Conservation (phyloP, 352 stramenopile genomes). For the Globisporangium heterothallicum region DNA sequence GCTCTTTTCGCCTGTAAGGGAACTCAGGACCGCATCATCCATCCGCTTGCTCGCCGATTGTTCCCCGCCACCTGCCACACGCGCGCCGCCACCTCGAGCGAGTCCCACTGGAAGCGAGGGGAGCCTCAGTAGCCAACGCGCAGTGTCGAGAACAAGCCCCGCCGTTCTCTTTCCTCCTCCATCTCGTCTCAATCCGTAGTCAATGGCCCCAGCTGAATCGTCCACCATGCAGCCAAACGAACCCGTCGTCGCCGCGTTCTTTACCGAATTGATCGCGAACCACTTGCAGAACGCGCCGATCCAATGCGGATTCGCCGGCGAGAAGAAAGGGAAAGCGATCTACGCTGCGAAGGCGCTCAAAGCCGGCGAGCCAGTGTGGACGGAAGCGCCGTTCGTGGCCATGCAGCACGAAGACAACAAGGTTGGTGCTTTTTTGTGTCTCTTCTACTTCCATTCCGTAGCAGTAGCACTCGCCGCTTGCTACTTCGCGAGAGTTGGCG, state of each 20-base stretch:
- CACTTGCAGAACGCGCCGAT: constrained; percentile 50
- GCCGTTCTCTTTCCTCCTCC: neutral
- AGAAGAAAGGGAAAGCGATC: constrained; percentile 72
- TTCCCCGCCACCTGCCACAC: neutral
- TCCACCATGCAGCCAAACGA: constrained; percentile 37
- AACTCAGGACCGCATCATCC: neutral
- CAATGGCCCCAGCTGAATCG: constrained; percentile 5
- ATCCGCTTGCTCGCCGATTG: neutral
- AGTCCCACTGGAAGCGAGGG: neutral
- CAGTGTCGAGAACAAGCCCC: neutral
- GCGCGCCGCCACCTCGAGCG: neutral
- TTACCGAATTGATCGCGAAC: constrained; percentile 48
- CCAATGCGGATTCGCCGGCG: constrained; percentile 36
- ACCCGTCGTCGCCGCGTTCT: constrained; percentile 48
- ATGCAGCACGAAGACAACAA: constrained; percentile 80
- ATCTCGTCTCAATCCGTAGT: neutral
- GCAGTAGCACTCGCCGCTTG: neutral
- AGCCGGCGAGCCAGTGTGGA: constrained; percentile 60
- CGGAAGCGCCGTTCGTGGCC: constrained; percentile 52
- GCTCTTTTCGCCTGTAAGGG: neutral
- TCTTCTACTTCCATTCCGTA: neutral
- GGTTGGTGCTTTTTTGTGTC: constrained; percentile 8
- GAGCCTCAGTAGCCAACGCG: neutral
- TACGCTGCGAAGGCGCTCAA: constrained; percentile 47
- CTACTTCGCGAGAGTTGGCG: neutral